Evolutionary conservation across 768 basidiomycete species (phyloP).

Genomic region (Mycena haematopus): DNA sequence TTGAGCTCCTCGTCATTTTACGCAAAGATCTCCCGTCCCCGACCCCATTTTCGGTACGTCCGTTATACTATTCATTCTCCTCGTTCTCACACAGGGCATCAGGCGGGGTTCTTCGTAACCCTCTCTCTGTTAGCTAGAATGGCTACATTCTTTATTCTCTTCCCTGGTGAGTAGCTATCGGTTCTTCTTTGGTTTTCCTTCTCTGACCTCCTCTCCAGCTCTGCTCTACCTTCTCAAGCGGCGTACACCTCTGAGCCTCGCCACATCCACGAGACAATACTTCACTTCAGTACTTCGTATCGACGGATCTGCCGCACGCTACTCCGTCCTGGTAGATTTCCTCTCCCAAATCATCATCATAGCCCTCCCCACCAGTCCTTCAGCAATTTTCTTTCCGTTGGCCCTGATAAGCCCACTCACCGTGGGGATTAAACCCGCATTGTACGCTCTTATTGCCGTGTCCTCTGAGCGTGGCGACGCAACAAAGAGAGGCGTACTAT

Average conservation of each 20-base stretch:
- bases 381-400: constrained; percentile 15
- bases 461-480: constrained; percentile 15
- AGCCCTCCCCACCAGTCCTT: constrained; percentile 14
- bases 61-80: neutral
- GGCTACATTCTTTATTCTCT: constrained; percentile 14
- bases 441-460: constrained; percentile 24
- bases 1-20: constrained; percentile 17
- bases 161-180: constrained; percentile 16
- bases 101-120: constrained; percentile 15
- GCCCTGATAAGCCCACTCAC: constrained; percentile 23
- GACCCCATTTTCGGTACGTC: constrained; percentile 12
- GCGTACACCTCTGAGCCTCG: constrained; percentile 23
- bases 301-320: constrained; percentile 22
- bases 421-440: constrained; percentile 23
- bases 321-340: constrained; percentile 13
- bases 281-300: constrained; percentile 22
- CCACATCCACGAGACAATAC: constrained; percentile 25
- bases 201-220: constrained; percentile 1
- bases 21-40: neutral
- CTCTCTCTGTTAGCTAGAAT: constrained; percentile 13
- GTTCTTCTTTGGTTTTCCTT: neutral
- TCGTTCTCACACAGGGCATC: neutral
- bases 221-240: constrained; percentile 21
- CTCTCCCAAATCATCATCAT: constrained; percentile 22
- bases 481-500: constrained; percentile 15